Percentiles rank a stretch among this genome's conserved stretches.
phyloP scores from a whole-genome alignment of 345 rosid species.

The Combretum micranthum region DNA sequence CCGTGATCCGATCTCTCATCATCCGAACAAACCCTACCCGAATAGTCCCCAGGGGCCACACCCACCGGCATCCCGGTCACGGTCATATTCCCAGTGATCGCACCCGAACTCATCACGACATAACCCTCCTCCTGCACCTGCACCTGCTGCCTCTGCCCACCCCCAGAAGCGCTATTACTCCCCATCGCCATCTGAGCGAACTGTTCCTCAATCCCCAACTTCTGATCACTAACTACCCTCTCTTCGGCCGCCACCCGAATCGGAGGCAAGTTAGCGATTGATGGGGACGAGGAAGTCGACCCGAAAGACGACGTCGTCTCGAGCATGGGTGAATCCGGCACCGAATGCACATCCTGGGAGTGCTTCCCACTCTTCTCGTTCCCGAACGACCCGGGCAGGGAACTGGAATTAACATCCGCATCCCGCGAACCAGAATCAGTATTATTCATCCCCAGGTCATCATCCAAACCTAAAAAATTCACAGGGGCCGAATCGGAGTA shows the following conservation, averaged over 20 bases:
- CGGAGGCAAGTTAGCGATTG: conserved; percentile 77
- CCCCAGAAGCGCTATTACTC: conserved; percentile 10
- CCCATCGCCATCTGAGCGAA: conserved; percentile 48
- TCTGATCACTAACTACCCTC: conserved; percentile 27
- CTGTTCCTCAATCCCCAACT: conserved; percentile 80
- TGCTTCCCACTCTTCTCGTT: conserved; percentile 36
- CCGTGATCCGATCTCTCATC: conserved; percentile 95
- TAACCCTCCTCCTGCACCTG: conserved; percentile 48
- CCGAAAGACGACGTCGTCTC: conserved; percentile 89
- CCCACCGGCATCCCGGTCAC: conserved; percentile 34
- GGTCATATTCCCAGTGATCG: conserved; percentile 33
- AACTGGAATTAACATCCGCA: conserved; percentile 1
- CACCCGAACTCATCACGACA: conserved; percentile 38
- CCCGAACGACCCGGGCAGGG: conserved; percentile 3
- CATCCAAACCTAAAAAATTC: conserved; percentile 75
- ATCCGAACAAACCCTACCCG: conserved; percentile 52
- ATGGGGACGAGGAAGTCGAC: conserved; percentile 88
- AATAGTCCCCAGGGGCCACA: conserved; percentile 42
- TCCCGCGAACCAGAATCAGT: background rate
- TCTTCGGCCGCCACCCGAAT: conserved; percentile 77
- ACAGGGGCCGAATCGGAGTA: conserved; percentile 72
- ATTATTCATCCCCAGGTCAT: conserved; percentile 16
- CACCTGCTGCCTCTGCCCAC: conserved; percentile 34
- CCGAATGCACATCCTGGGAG: conserved; percentile 67
- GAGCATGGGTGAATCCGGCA: conserved; percentile 93